Evolutionary conservation across 345 rosid genomes (phyloP).

Genomic region (Rhizophora mangle): DNA sequence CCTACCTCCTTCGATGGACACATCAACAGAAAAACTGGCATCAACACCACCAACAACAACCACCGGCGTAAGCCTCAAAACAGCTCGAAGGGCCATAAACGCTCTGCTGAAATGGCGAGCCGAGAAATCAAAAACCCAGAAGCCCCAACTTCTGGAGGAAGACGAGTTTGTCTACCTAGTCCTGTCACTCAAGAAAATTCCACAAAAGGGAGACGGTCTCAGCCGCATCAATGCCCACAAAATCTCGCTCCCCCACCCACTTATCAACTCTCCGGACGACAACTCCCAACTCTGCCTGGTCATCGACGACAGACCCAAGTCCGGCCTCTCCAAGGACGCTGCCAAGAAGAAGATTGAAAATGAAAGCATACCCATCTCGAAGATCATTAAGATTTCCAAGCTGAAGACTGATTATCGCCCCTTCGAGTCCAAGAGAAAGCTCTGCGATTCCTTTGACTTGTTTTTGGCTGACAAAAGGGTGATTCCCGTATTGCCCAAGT

Average conservation of each 20-base stretch:
- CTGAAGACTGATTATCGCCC: constrained; percentile 47
- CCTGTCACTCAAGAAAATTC: constrained; percentile 63
- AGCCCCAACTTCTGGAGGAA: constrained; percentile 63
- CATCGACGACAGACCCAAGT: constrained; percentile 67
- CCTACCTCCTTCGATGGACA: no score
- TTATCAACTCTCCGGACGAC: constrained; percentile 36
- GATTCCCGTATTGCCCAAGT: constrained; percentile 62
- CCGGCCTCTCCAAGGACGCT: constrained; percentile 54
- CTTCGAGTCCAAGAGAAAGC: constrained; percentile 49
- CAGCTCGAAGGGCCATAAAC: constrained; percentile 40
- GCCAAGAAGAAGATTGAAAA: constrained; percentile 59
- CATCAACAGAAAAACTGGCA: no score
- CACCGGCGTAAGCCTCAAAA: constrained; percentile 31
- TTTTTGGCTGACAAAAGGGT: constrained; percentile 50
- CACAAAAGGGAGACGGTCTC: constrained; percentile 27
- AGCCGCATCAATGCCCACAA: constrained; percentile 52
- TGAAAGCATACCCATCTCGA: constrained; percentile 58
- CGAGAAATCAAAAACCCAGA: constrained; percentile 38
- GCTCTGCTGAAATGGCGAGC: constrained; percentile 57
- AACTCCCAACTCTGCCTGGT: constrained; percentile 61
- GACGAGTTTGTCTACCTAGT: constrained; percentile 65
- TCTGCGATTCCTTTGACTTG: constrained; percentile 48
- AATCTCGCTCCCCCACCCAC: constrained; percentile 49
- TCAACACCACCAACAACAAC: background rate
- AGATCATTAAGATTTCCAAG: constrained; percentile 64